phyloP scores from a whole-genome alignment of 1,139 yeast genomes.

The Lodderomyces beijingensis region DNA sequence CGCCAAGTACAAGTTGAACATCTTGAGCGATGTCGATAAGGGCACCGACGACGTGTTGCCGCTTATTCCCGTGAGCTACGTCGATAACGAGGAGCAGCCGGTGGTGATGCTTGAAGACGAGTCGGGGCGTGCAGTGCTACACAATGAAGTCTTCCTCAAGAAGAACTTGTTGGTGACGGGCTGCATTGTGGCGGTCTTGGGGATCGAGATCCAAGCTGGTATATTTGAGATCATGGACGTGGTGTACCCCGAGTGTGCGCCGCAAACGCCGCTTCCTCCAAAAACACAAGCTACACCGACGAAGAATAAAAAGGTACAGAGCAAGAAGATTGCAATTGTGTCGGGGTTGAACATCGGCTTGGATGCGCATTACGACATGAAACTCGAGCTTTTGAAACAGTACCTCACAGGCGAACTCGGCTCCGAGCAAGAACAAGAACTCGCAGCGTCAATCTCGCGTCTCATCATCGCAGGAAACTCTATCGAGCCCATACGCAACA shows the following conservation, averaged over 20 bases:
- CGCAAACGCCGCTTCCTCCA: slow-evolving; percentile 41
- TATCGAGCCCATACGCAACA: slow-evolving; percentile 33
- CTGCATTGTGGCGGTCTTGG: slow-evolving; percentile 75
- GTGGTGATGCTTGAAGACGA: slow-evolving; percentile 87
- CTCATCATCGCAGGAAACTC: slow-evolving; percentile 78
- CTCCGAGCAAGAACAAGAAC: slow-evolving; percentile 20
- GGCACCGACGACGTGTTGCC: slow-evolving; percentile 53
- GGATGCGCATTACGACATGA: slow-evolving; percentile 36
- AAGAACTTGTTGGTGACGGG: slow-evolving; percentile 74
- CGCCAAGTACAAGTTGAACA: slow-evolving; percentile 78
- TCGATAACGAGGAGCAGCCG: slow-evolving; percentile 25
- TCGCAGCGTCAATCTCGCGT: slow-evolving; percentile 39
- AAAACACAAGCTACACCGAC: background rate
- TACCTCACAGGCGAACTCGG: slow-evolving; percentile 70
- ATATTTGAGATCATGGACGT: slow-evolving; percentile 81
- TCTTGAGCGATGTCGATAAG: slow-evolving; percentile 72
- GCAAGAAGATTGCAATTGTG: slow-evolving; percentile 50
- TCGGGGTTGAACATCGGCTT: slow-evolving; percentile 68
- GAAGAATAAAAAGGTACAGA: slow-evolving; percentile 1
- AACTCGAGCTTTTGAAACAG: slow-evolving; percentile 62
- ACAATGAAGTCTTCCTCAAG: slow-evolving; percentile 54
- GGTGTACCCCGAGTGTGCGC: slow-evolving; percentile 60
- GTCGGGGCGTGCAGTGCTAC: slow-evolving; percentile 77
- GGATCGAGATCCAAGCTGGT: slow-evolving; percentile 82
- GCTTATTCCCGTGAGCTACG: slow-evolving; percentile 26